A percentile compares a stretch with the other conserved stretches of the same genome.
Evolutionary conservation across 345 rosid species (phyloP).

Genomic region (Ricinus communis): DNA sequence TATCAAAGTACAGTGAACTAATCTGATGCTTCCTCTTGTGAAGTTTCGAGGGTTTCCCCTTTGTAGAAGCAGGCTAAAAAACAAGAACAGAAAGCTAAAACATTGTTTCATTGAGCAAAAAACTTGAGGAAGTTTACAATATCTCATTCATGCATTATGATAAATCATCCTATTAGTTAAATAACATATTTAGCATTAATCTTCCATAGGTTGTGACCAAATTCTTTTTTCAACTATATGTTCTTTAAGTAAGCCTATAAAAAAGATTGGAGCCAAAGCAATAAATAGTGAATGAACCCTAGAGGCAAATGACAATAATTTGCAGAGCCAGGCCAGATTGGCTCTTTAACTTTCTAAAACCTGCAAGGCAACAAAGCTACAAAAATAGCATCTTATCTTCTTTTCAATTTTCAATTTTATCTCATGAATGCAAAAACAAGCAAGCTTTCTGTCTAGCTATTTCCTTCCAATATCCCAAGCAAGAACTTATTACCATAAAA

Average conservation of each 20-base stretch:
- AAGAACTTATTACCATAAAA: not conserved
- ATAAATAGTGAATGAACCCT: not conserved
- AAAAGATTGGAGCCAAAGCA: not conserved
- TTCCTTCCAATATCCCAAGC: not conserved
- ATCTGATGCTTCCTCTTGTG: conserved; percentile 99
- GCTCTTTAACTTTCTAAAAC: not conserved
- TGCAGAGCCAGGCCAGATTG: not conserved
- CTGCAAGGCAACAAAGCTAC: not conserved
- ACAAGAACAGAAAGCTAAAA: not conserved
- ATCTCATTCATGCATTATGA: not conserved
- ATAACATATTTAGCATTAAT: not conserved
- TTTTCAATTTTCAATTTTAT: not conserved
- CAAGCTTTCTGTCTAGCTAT: not conserved
- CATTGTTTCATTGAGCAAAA: not conserved
- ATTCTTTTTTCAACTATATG: not conserved
- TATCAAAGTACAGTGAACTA: conserved; percentile 65
- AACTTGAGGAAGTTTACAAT: not conserved
- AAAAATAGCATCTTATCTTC: not conserved
- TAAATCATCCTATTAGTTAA: not conserved
- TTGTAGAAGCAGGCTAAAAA: conserved; percentile 66
- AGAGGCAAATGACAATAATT: not conserved
- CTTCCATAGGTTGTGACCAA: no score
- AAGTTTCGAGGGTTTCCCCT: conserved; percentile 85
- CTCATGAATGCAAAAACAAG: not conserved
- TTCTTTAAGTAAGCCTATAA: not conserved